These are phyloP conservation scores for Anisodus acutangulus DNA, from an alignment of 257 asterid species.

Conservation along the genomic window DNA sequence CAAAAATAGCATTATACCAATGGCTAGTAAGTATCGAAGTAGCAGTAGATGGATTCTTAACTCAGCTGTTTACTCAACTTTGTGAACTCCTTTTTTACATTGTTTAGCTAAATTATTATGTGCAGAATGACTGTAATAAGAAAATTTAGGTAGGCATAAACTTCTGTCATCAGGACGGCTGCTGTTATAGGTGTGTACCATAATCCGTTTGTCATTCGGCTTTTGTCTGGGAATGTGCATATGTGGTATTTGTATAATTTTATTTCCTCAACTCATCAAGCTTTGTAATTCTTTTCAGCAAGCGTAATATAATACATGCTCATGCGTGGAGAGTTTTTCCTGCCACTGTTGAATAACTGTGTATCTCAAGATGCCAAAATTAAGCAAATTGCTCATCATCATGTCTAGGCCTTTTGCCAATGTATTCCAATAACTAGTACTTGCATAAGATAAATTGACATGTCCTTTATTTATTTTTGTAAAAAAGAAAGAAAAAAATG, in stretches of 20 bases:
- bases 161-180: constrained; percentile 16
- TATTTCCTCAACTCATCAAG: not conserved
- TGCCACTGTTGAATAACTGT: not conserved
- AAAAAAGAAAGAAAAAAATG: not conserved
- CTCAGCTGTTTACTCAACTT: not conserved
- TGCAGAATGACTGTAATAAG: not conserved
- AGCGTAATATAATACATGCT: not conserved
- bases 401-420: not conserved
- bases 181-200: not conserved
- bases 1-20: constrained; percentile 15
- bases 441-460: not conserved
- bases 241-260: not conserved
- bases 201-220: not conserved
- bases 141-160: constrained; percentile 8
- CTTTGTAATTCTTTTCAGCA: not conserved
- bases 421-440: not conserved
- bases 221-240: constrained; percentile 12
- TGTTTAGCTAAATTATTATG: not conserved
- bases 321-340: not conserved
- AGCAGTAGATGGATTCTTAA: constrained; percentile 23
- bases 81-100: not conserved
- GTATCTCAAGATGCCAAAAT: not conserved
- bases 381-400: not conserved
- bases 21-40: not conserved
- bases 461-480: not conserved